Conservation (phyloP, 1,284 basidiomycete species). For the Ceratobasidium papillatum region DNA sequence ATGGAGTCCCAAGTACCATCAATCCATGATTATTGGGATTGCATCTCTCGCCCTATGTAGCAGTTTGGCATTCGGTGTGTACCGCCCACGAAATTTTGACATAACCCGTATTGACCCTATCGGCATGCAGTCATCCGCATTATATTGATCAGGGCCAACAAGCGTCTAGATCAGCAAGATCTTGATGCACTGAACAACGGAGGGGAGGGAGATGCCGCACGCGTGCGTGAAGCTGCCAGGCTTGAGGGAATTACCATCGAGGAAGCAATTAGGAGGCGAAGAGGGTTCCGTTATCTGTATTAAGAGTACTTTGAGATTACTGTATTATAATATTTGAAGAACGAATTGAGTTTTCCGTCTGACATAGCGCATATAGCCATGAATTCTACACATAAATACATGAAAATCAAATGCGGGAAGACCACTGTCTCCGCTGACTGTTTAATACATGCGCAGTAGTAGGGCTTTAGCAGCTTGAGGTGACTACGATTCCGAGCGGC, state of each 20-base stretch:
- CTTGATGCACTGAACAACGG: conserved; percentile 55
- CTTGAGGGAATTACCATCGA: conserved; percentile 63
- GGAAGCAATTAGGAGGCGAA: conserved; percentile 60
- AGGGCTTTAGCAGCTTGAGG: too few relatives aligned
- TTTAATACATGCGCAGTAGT: too few relatives aligned
- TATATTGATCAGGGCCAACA: conserved; percentile 59
- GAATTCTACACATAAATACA: too few relatives aligned
- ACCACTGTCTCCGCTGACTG: too few relatives aligned
- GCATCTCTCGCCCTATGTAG: conserved; percentile 55
- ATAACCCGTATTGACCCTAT: not conserved
- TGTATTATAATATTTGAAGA: not conserved
- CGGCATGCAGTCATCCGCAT: conserved; percentile 57
- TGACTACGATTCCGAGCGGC: too few relatives aligned
- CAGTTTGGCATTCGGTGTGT: conserved; percentile 54
- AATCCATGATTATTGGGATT: conserved; percentile 61
- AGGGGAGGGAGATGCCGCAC: conserved; percentile 49
- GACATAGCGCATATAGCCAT: not conserved
- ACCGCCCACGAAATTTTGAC: conserved; percentile 29
- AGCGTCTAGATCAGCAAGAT: conserved; percentile 58
- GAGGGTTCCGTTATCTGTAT: conserved; percentile 60
- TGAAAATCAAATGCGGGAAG: too few relatives aligned
- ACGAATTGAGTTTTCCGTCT: not conserved
- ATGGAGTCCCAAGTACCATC: conserved; percentile 63
- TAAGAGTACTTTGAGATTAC: conserved; percentile 44
- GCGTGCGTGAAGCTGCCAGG: conserved; percentile 54